Conservation (phyloP, 2,329 filamentous ascomycete species). For the Triangularia verruculosa region DNA sequence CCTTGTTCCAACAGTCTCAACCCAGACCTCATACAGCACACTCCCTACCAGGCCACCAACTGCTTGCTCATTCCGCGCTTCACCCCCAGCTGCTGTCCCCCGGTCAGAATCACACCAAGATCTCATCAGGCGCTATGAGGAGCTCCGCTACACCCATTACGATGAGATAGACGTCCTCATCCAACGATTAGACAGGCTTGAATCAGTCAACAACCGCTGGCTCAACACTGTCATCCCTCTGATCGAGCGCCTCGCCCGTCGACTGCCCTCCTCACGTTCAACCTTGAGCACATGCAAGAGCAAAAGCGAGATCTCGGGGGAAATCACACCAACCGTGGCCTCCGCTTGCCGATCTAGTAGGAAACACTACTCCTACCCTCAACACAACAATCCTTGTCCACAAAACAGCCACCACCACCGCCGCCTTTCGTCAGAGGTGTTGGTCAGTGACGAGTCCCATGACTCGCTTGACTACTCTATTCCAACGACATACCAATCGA, state of each 20-base stretch:
- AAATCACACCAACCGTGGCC: neutral
- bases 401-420: neutral
- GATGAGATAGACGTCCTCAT: conserved; percentile 42
- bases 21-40: neutral
- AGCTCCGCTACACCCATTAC: conserved; percentile 41
- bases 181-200: conserved; percentile 43
- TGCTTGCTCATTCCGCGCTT: neutral
- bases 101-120: conserved; percentile 31
- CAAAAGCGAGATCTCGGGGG: conserved; percentile 4
- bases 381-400: neutral
- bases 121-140: conserved; percentile 39
- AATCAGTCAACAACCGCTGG: conserved; percentile 47
- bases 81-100: neutral
- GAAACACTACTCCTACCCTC: neutral
- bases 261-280: conserved; percentile 14
- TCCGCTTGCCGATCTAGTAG: neutral
- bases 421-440: neutral
- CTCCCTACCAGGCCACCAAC: neutral
- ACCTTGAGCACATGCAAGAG: neutral
- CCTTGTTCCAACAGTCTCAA: neutral
- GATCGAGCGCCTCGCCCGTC: conserved; percentile 42
- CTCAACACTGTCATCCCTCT: conserved; percentile 44
- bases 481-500: neutral
- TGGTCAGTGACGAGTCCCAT: neutral
- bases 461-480: neutral